These are phyloP conservation scores for Cutaneotrichosporon arboriforme DNA, from an alignment of 1,284 basidiomycete genomes.

Conservation along the genomic window DNA sequence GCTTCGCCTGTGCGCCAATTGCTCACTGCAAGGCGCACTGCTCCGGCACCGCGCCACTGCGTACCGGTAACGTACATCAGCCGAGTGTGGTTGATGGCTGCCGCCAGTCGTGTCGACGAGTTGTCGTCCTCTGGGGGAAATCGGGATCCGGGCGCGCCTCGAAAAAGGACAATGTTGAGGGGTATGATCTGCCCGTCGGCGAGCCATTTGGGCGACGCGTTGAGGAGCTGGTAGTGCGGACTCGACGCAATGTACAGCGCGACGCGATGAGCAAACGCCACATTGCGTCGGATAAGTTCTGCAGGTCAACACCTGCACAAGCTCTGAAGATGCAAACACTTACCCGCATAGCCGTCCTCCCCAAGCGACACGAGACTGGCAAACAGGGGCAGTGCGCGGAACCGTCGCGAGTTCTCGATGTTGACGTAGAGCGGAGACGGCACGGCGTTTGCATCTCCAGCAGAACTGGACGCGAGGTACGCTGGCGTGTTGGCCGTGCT, in stretches of 20 bases:
- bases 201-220: slow-evolving; percentile 22
- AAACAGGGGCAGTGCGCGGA: slow-evolving; percentile 52
- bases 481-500: slow-evolving; percentile 47
- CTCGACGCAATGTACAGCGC: slow-evolving; percentile 37
- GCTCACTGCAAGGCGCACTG: slow-evolving; percentile 51
- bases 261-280: slow-evolving; percentile 47
- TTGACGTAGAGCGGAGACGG: slow-evolving; percentile 45
- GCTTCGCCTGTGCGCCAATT: slow-evolving; percentile 51
- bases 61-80: slow-evolving; percentile 50
- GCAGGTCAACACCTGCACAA: neutral
- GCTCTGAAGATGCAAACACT: neutral
- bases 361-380: slow-evolving; percentile 50
- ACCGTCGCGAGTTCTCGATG: slow-evolving; percentile 53
- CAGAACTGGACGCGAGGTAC: slow-evolving; percentile 37
- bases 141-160: slow-evolving; percentile 26
- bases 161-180: slow-evolving; percentile 53
- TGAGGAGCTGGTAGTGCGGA: slow-evolving; percentile 46
- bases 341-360: slow-evolving; percentile 46
- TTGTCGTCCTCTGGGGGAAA: slow-evolving; percentile 21
- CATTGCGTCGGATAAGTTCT: slow-evolving; percentile 49
- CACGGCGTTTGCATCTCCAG: slow-evolving; percentile 10
- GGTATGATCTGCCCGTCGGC: slow-evolving; percentile 28
- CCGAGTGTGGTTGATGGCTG: slow-evolving; percentile 47
- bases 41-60: slow-evolving; percentile 46
- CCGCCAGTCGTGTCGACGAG: slow-evolving; percentile 28